phyloP scores from a whole-genome alignment of 164 flowering plant species.

The Kalanchoe fedtschenkoi region DNA sequence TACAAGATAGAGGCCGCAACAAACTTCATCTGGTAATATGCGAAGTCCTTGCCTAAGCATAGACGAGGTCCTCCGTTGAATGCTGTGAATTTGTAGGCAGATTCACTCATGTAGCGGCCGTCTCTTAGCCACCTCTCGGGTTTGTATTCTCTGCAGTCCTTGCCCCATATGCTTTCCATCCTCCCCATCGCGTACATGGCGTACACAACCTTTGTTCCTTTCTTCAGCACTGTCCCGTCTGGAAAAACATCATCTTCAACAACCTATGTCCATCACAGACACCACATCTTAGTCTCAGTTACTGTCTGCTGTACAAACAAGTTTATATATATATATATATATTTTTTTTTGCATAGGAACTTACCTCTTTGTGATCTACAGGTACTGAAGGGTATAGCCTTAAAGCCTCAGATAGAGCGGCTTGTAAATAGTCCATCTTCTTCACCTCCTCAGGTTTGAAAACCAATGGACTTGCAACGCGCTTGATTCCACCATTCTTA shows the following conservation, averaged over 20 bases:
- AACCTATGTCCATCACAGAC: slow-evolving; percentile 31
- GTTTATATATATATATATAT: too few species aligned
- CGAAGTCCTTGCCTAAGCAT: slow-evolving; percentile 91
- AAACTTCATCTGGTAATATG: slow-evolving; percentile 86
- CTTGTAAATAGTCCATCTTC: slow-evolving; percentile 89
- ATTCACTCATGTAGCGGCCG: slow-evolving; percentile 77
- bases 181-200: slow-evolving; percentile 88
- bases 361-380: slow-evolving; percentile 90
- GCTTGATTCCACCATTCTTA: not conserved
- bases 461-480: slow-evolving; percentile 12
- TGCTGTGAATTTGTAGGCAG: slow-evolving; percentile 86
- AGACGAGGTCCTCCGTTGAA: slow-evolving; percentile 95
- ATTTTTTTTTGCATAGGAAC: too few species aligned
- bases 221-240: slow-evolving; percentile 69
- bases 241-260: slow-evolving; percentile 75
- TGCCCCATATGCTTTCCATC: slow-evolving; percentile 75
- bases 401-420: slow-evolving; percentile 81
- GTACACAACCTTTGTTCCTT: slow-evolving; percentile 77
- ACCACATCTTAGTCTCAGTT: not conserved
- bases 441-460: slow-evolving; percentile 75
- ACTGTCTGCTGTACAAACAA: too few species aligned
- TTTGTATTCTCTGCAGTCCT: slow-evolving; percentile 65
- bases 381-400: slow-evolving; percentile 92
- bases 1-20: slow-evolving; percentile 64
- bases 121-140: slow-evolving; percentile 94